Conservation (phyloP, 257 asterid genomes). For the Solanum infundibuliforme region DNA sequence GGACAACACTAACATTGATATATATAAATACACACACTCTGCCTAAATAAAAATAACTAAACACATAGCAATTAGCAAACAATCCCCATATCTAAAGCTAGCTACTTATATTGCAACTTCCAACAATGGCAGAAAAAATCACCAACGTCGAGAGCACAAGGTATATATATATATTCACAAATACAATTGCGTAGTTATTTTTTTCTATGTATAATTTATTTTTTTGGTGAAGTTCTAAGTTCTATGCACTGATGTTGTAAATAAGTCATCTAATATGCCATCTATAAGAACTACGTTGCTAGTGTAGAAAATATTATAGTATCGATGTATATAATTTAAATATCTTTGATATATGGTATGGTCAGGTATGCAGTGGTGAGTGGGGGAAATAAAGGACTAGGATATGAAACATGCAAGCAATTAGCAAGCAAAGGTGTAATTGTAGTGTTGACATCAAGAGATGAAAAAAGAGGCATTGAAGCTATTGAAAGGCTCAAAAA, state of each 20-base stretch:
- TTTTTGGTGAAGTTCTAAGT: too few species aligned
- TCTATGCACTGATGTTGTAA: background rate
- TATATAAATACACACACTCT: background rate
- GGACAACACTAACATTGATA: background rate
- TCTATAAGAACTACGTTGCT: background rate
- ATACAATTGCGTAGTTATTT: background rate
- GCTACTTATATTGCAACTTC: background rate
- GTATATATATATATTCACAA: background rate
- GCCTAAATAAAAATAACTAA: background rate
- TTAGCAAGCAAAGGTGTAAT: conserved; percentile 32
- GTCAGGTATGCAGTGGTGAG: conserved; percentile 32
- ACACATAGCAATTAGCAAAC: background rate
- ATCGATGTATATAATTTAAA: background rate
- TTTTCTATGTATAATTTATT: too few species aligned
- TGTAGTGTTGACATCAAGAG: conserved; percentile 43
- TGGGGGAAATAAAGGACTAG: conserved; percentile 48
- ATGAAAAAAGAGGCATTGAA: conserved; percentile 32
- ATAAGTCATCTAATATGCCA: background rate
- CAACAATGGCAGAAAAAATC: background rate
- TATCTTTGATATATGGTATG: background rate
- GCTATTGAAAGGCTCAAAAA: conserved; percentile 26
- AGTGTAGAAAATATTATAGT: too few species aligned
- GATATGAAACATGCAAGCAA: conserved; percentile 41
- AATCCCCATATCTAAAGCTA: background rate
- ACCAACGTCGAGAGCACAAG: background rate